Evolutionary conservation across 805 yeast genomes (phyloP).

Genomic region (Lachancea kluyveri): DNA sequence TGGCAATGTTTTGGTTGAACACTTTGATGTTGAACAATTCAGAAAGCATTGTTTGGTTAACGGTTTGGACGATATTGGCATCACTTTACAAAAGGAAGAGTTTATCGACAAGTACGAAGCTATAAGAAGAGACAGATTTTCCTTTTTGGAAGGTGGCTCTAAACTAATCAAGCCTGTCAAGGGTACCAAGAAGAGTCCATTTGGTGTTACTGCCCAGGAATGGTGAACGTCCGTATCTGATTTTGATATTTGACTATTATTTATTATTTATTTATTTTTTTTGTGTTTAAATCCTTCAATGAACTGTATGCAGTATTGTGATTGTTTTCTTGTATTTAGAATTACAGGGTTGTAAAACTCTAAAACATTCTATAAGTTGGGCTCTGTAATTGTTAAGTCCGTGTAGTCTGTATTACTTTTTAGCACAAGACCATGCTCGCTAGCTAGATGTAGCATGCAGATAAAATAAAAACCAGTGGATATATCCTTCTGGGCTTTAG

Average conservation of each 20-base stretch:
- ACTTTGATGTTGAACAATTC: slow-evolving; percentile 84
- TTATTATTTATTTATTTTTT: slow-evolving; percentile 6
- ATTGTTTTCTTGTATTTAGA: no score
- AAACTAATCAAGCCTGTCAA: slow-evolving; percentile 55
- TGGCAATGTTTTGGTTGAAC: slow-evolving; percentile 70
- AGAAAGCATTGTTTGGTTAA: slow-evolving; percentile 92
- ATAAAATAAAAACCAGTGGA: slow-evolving; percentile 83
- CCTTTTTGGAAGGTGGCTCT: slow-evolving; percentile 91
- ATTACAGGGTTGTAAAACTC: no score
- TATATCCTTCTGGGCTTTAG: slow-evolving; percentile 53
- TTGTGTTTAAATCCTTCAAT: no score
- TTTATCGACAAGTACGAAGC: slow-evolving; percentile 69
- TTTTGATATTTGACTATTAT: no score
- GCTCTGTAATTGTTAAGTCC: no score
- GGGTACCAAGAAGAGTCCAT: slow-evolving; percentile 63
- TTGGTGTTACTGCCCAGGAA: slow-evolving; percentile 66
- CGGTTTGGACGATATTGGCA: slow-evolving; percentile 95
- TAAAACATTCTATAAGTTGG: no score
- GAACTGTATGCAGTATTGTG: no score
- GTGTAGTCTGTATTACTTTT: slow-evolving; percentile 37
- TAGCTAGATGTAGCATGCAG: slow-evolving; percentile 75
- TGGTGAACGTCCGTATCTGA: no score
- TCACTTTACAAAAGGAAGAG: slow-evolving; percentile 85
- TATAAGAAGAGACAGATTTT: slow-evolving; percentile 68
- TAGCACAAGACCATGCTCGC: slow-evolving; percentile 67